A percentile compares a stretch with the other conserved stretches of the same genome.
Conservation (phyloP, 1,284 basidiomycete genomes). For the Tilletia walkeri region DNA sequence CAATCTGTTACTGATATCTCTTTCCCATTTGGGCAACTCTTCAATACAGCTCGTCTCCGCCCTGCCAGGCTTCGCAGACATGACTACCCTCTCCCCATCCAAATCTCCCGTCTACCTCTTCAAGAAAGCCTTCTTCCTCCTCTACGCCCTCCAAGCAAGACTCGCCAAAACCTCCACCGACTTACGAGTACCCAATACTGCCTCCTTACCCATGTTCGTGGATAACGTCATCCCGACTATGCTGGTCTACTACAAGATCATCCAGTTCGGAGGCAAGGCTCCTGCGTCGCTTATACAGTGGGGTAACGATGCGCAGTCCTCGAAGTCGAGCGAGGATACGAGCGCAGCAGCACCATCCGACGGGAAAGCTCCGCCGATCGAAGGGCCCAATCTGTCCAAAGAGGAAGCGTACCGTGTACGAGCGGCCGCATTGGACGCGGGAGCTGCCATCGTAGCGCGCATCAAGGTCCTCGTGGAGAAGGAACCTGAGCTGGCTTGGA, state of each 20-base stretch:
- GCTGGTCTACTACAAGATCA: slow-evolving; percentile 71
- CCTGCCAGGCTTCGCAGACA: slow-evolving; percentile 46
- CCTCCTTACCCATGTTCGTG: slow-evolving; percentile 67
- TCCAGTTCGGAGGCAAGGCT: slow-evolving; percentile 63
- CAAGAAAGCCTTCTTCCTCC: slow-evolving; percentile 81
- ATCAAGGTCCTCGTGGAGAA: slow-evolving; percentile 29
- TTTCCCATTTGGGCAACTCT: neutral
- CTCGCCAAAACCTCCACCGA: slow-evolving; percentile 16
- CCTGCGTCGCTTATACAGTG: slow-evolving; percentile 22
- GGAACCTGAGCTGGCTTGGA: slow-evolving; percentile 20
- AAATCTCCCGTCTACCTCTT: slow-evolving; percentile 67
- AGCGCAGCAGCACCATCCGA: neutral
- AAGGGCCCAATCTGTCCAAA: slow-evolving; percentile 28
- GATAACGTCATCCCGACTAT: slow-evolving; percentile 85
- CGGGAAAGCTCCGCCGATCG: slow-evolving; percentile 1
- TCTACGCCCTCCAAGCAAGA: slow-evolving; percentile 68
- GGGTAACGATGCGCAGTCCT: neutral
- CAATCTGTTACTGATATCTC: neutral
- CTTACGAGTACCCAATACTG: slow-evolving; percentile 57
- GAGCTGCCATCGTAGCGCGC: slow-evolving; percentile 30
- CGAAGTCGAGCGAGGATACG: neutral
- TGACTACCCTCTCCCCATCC: slow-evolving; percentile 12
- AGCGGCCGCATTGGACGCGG: slow-evolving; percentile 41
- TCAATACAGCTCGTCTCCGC: neutral
- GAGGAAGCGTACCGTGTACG: slow-evolving; percentile 45